Conservation (phyloP, 768 basidiomycete species). For the Lactarius vividus region DNA sequence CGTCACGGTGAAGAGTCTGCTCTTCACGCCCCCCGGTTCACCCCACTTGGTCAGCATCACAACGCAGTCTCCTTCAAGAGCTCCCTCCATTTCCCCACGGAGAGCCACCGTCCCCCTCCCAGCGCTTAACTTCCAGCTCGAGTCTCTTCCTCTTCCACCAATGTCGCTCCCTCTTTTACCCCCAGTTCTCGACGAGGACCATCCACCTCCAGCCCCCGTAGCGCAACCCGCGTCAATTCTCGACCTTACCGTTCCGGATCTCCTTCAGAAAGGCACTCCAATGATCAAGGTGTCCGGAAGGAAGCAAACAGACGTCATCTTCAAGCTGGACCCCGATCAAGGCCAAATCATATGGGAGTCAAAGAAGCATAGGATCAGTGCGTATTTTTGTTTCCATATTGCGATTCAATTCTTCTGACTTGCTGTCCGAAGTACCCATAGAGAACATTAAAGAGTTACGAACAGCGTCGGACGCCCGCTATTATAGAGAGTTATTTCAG, state of each 20-base stretch:
- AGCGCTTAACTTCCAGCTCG: constrained; percentile 4
- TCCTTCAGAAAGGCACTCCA: constrained; percentile 59
- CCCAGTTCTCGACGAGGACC: not conserved
- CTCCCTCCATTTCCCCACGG: not conserved
- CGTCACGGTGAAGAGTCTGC: constrained; percentile 12
- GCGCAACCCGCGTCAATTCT: constrained; percentile 4
- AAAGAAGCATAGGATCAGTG: constrained; percentile 63
- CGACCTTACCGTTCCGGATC: constrained; percentile 53
- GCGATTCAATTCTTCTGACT: not conserved
- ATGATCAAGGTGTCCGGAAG: constrained; percentile 85
- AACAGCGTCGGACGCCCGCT: constrained; percentile 62
- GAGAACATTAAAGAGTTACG: constrained; percentile 88
- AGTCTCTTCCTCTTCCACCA: not conserved
- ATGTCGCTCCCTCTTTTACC: not conserved
- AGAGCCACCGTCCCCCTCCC: not conserved
- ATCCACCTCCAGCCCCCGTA: not conserved
- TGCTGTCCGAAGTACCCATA: constrained; percentile 60
- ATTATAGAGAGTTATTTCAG: constrained; percentile 70
- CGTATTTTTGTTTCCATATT: constrained; percentile 32
- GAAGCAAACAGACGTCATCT: constrained; percentile 67
- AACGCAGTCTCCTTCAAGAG: constrained; percentile 3
- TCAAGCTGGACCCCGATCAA: constrained; percentile 74
- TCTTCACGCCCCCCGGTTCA: constrained; percentile 4
- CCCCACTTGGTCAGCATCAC: not conserved
- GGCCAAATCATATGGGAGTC: constrained; percentile 81